Evolutionary conservation across 2,329 filamentous ascomycete genomes (phyloP), one percentile per base, ranked within the genome.

Genomic region (Apiospora arundinis): DNA sequence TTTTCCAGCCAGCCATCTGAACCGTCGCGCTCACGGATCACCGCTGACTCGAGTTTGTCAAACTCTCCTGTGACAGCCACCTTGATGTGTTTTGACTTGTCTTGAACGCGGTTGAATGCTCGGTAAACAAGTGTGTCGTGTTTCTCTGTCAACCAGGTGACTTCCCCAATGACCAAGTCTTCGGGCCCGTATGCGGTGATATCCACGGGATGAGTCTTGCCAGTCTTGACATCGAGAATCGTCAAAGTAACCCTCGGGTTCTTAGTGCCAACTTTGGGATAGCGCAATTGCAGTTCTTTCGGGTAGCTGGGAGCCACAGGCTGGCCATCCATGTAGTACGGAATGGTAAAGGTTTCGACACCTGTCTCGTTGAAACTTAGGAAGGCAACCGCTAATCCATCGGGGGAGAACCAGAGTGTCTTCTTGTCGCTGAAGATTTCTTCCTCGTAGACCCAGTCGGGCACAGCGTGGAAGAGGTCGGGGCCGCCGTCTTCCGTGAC

Each of bases 31-130:
- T 90, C 84, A 9, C 89, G 88, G 18, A 88, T 82, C 0, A 86
- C 78, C 12, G 86, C 86, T 0, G 82, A 80, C 1, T 83, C 32
- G 2, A 40, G n/a, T 9, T 32, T 45, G 12, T 49, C 79, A 2
- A 84, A 82, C 1, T 82, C 81, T 1, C 87, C 73, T 40, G 56
- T 12, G 28, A 80, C 84, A 73, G 92, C 85, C 3, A 93, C 88
- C 0, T 89, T 80, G 1, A 93, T 86, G 18, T 91, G 82, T 73
- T 90, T 91, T 71, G 91, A 90, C 1, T 84, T 80, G 74, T 92
- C 90, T 76, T 93, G 91, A 0, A 92, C 90, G 5, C 91, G 88
- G 78, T 93, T 92, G 81, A 89, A 93, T 0, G 89, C 88, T 16
- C 90, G 87, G 80, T 92, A 91, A 48, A 92, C 84, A 49, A 93